Conservation (phyloP, 495 filamentous ascomycete species). For the Aspergillus hancockii region DNA sequence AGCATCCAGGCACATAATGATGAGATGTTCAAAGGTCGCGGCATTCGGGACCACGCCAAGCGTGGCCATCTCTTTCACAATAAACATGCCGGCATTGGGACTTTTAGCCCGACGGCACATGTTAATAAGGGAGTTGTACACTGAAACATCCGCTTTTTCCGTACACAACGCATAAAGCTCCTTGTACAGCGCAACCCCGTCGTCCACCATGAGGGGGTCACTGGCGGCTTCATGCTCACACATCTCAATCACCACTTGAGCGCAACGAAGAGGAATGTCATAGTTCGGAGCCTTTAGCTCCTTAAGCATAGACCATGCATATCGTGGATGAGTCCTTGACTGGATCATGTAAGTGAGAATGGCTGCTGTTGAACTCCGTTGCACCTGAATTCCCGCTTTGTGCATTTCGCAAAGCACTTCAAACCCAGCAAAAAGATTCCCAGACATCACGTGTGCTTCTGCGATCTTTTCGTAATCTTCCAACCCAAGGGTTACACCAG, state of each 20-base stretch:
- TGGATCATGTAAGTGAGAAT: constrained; percentile 50
- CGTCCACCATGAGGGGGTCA: constrained; percentile 34
- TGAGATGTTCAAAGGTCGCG: constrained; percentile 67
- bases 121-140: constrained; percentile 68
- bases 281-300: constrained; percentile 39
- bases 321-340: constrained; percentile 28
- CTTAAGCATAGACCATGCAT: constrained; percentile 56
- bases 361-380: constrained; percentile 56
- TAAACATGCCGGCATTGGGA: constrained; percentile 62
- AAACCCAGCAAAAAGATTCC: constrained; percentile 57
- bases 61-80: constrained; percentile 72
- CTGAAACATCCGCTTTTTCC: constrained; percentile 56
- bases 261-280: constrained; percentile 34
- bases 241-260: constrained; percentile 33
- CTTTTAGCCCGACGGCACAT: constrained; percentile 53
- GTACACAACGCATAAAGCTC: constrained; percentile 62
- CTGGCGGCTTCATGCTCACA: constrained; percentile 30
- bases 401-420: constrained; percentile 69
- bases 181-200: constrained; percentile 71
- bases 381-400: constrained; percentile 53
- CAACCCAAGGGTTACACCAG: constrained; percentile 51
- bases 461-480: constrained; percentile 79
- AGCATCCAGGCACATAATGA: constrained; percentile 61
- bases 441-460: constrained; percentile 60
- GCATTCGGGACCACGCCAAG: constrained; percentile 59